phyloP scores from a whole-genome alignment of 2,329 filamentous ascomycete genomes.

The Triangularia setosa region DNA sequence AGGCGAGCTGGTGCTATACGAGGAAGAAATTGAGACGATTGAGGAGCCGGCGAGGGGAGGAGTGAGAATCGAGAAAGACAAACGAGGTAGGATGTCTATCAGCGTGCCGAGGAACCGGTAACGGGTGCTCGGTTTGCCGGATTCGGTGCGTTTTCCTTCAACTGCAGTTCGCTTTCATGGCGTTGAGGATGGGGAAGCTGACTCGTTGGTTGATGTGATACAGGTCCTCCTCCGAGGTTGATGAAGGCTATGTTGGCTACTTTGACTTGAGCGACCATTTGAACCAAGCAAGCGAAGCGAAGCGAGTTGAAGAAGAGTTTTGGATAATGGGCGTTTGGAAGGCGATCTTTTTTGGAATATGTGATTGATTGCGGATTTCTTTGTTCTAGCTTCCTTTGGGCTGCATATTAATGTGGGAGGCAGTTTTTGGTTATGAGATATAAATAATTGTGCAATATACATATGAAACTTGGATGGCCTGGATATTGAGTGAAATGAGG shows the following conservation, averaged over 20 bases:
- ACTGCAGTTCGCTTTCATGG: conserved; percentile 11
- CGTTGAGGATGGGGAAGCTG: background rate
- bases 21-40: conserved; percentile 55
- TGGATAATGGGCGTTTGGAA: no score
- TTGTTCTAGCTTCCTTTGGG: no score
- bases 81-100: conserved; percentile 93
- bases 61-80: conserved; percentile 77
- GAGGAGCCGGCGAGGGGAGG: conserved; percentile 49
- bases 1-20: conserved; percentile 61
- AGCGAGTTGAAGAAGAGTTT: no score
- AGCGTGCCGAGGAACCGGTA: conserved; percentile 69
- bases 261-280: conserved; percentile 12
- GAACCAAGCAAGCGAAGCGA: no score
- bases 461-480: no score
- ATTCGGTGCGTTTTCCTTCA: conserved; percentile 32
- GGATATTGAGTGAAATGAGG: no score
- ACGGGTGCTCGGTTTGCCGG: conserved; percentile 36
- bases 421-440: no score
- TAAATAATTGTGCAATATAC: no score
- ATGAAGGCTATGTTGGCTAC: conserved; percentile 69
- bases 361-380: no score
- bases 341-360: no score
- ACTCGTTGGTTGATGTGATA: conserved; percentile 8
- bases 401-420: no score
- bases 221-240: conserved; percentile 61